A percentile compares a stretch with the other conserved stretches of the same genome.
These are phyloP conservation scores for Uronychia setigera DNA, from an alignment of 73 alveolate genomes.

Conservation along the genomic window DNA sequence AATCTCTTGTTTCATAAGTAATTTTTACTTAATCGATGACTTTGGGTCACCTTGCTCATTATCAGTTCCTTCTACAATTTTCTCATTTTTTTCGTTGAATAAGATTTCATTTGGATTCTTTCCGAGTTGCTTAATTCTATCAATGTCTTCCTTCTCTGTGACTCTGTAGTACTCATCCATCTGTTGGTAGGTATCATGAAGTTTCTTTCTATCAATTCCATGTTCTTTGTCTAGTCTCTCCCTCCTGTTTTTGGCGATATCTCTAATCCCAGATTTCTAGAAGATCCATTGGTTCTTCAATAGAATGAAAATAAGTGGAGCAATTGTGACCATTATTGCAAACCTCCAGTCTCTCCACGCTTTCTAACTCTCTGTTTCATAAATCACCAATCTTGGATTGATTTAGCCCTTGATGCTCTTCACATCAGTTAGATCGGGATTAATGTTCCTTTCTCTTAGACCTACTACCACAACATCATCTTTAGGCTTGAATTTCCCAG, in stretches of 20 bases:
- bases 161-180: slow-evolving; percentile 41
- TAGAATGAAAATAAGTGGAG: slow-evolving; percentile 28
- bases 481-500: too few relatives aligned
- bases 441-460: too few relatives aligned
- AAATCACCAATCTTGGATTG: too few relatives aligned
- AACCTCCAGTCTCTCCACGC: too few relatives aligned
- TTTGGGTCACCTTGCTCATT: background rate
- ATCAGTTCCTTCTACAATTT: background rate
- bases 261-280: slow-evolving; percentile 30
- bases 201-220: slow-evolving; percentile 56
- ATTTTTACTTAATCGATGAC: background rate
- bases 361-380: too few relatives aligned
- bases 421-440: too few relatives aligned
- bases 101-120: slow-evolving; percentile 12
- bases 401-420: too few relatives aligned
- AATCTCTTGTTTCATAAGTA: slow-evolving; percentile 4
- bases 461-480: too few relatives aligned
- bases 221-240: slow-evolving; percentile 66
- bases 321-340: too few relatives aligned
- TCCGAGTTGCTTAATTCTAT: slow-evolving; percentile 48
- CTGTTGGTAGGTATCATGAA: slow-evolving; percentile 27
- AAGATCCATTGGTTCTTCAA: slow-evolving; percentile 20
- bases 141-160: slow-evolving; percentile 64
- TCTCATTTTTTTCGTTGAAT: background rate
- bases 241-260: slow-evolving; percentile 35